Base-by-base conservation (phyloP, 805 yeast genomes). In the Nakazawaea wyomingensis region DNA sequence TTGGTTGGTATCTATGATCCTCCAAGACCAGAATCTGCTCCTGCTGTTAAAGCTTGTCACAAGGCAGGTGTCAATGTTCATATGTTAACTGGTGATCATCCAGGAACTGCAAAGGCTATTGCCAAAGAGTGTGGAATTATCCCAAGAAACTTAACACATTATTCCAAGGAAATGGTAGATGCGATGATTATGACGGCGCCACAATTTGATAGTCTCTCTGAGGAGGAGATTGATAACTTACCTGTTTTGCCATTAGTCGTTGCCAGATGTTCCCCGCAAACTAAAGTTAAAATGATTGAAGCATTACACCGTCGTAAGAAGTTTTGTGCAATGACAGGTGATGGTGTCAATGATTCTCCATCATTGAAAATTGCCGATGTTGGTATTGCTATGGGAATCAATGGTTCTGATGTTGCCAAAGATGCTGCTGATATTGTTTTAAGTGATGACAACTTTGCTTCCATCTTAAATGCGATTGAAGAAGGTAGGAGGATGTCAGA, bases 321-420 rank as follows among this genome's bases (percentile, higher is more conserved):
- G 56, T 72, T 79, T 61, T 72, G 82, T 62, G 91, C 91, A 16
- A 85, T 84, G 91, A 82, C 88, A 22, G 88, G 88, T 48, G 91
- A 84, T 59, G 91, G 91, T 49, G 90, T 84, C 35, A 84, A 84
- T 58, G 91, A 84, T 57, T 82, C 89, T 2, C 91, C 91, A 20
- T 76, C 85, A 28, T 66, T 84, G 61, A 83, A 83, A 58, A 78
- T 69, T 50, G 83, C 91, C 3, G 89, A 84, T 60, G 86, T 84
- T 44, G 91, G 91, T 50, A 82, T 84, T 59, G 88, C 91, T 9
- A 84, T 84, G 91, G 91, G 91, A 37, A 68, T 78, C 64, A 76
- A 82, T 48, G 91, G 91, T 4, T 79, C 86, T 10, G 91, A 84
- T 65, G 91, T 84, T 32, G 91, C 91, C n/a, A 84, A 84, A 59